Evolutionary conservation across 2,329 filamentous ascomycete species (phyloP).

Genomic region (Aspergillus aculeatus): DNA sequence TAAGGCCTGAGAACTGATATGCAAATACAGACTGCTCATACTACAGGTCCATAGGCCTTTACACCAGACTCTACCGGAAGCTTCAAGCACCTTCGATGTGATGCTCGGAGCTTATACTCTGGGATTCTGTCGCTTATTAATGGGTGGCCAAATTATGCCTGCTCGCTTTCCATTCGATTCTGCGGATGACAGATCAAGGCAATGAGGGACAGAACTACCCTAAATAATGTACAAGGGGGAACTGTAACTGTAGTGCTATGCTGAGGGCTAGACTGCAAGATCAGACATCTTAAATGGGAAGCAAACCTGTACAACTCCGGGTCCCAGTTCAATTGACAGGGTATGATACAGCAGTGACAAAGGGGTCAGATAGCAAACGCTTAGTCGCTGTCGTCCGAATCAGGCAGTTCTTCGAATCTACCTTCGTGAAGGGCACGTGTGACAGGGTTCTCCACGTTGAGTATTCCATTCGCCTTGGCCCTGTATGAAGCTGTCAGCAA

Average conservation of each 20-base stretch:
- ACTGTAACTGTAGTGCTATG: neutral
- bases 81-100: neutral
- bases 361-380: neutral
- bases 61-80: too few relatives aligned
- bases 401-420: constrained; percentile 66
- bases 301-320: neutral
- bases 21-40: too few relatives aligned
- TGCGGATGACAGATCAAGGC: neutral
- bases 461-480: constrained; percentile 70
- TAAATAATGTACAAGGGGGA: neutral
- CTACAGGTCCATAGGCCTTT: too few relatives aligned
- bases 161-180: neutral
- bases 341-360: neutral
- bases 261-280: neutral
- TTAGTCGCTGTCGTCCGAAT: constrained; percentile 48
- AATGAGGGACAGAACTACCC: neutral
- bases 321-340: neutral
- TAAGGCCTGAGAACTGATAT: neutral
- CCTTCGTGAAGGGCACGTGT: constrained; percentile 68
- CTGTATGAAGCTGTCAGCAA: constrained; percentile 35
- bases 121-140: neutral
- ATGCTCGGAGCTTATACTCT: neutral
- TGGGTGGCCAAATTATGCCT: neutral
- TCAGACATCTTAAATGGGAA: neutral
- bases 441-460: constrained; percentile 77